Conservation (phyloP, 805 yeast genomes). For the Kregervanrija delftensis region DNA sequence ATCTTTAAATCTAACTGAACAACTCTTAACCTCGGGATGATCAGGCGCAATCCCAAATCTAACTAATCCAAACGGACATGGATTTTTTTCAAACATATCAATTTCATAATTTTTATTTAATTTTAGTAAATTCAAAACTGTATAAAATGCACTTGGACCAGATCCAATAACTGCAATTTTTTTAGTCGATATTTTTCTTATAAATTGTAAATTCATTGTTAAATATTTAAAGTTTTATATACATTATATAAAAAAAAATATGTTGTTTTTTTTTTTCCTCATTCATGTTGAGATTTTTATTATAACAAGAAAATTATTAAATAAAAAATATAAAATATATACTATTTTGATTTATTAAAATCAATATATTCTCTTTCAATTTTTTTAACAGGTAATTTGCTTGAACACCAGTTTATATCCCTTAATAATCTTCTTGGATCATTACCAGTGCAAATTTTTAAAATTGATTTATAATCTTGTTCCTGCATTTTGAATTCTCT, state of each 20-base stretch:
- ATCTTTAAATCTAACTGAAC: constrained; percentile 67
- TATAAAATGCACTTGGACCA: constrained; percentile 95
- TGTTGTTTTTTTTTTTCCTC: background rate
- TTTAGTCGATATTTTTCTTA: background rate
- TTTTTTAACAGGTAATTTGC: constrained; percentile 22
- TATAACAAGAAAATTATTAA: background rate
- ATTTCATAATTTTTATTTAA: constrained; percentile 29
- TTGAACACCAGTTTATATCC: constrained; percentile 82
- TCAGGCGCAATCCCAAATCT: constrained; percentile 99
- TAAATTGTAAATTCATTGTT: background rate
- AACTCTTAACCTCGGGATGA: constrained; percentile 87
- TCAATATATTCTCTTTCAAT: constrained; percentile 19
- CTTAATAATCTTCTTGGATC: constrained; percentile 68
- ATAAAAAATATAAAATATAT: background rate
- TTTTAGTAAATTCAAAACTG: constrained; percentile 66
- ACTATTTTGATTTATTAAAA: background rate
- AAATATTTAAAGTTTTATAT: background rate
- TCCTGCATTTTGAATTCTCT: constrained; percentile 76
- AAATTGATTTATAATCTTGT: constrained; percentile 41
- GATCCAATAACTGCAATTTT: constrained; percentile 80
- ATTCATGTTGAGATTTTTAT: background rate
- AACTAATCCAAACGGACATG: constrained; percentile 87
- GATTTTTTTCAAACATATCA: constrained; percentile 76
- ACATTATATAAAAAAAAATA: background rate
- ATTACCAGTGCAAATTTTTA: constrained; percentile 24